These are phyloP conservation scores for Gossypium bickii DNA, from an alignment of 345 rosid species.

Conservation along the genomic window DNA sequence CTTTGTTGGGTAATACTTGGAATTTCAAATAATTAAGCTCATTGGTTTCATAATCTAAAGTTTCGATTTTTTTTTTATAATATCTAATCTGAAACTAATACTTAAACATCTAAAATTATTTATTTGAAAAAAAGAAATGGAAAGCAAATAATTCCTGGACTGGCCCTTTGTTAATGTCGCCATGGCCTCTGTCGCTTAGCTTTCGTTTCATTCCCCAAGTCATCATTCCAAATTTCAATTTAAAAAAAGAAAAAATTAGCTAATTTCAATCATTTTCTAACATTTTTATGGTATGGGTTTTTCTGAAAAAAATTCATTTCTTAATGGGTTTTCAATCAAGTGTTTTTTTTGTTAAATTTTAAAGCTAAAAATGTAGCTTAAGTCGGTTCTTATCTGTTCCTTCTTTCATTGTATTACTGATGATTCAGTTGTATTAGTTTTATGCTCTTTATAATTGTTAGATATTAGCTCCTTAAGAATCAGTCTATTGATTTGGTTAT, in stretches of 20 bases:
- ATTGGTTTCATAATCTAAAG: too few relatives aligned
- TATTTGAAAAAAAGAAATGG: background rate
- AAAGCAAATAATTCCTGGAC: background rate
- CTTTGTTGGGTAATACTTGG: too few relatives aligned
- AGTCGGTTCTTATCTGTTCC: background rate
- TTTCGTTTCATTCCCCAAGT: background rate
- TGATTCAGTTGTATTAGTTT: background rate
- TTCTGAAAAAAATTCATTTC: background rate
- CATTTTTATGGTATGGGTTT: background rate
- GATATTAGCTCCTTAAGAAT: too few relatives aligned
- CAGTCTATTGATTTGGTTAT: slow-evolving; percentile 1
- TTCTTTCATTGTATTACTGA: background rate
- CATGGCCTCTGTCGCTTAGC: background rate
- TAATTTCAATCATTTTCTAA: too few relatives aligned
- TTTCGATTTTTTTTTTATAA: too few relatives aligned
- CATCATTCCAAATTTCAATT: background rate
- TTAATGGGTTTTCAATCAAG: background rate
- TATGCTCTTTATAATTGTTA: too few relatives aligned
- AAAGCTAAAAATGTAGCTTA: background rate
- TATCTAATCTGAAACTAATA: too few relatives aligned
- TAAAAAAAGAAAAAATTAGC: too few relatives aligned
- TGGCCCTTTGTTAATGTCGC: background rate
- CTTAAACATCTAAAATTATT: too few relatives aligned
- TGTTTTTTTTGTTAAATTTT: background rate
- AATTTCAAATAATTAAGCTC: too few relatives aligned